Evolutionary conservation across 2,329 filamentous ascomycete genomes (phyloP).

Genomic region (Hypomyces rosellus): DNA sequence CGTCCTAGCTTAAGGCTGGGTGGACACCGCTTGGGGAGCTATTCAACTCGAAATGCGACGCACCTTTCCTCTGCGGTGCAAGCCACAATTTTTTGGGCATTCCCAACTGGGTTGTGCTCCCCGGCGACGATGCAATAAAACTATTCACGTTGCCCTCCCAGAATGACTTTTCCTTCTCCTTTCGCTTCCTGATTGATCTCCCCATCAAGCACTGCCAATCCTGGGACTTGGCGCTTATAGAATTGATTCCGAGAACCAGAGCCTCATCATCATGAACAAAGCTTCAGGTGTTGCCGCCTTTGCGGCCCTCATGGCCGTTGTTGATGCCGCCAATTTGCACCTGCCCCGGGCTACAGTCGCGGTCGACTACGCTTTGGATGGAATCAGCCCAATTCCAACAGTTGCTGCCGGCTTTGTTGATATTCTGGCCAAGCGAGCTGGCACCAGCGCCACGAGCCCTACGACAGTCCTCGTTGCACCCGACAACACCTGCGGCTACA

Average conservation of each 20-base stretch:
- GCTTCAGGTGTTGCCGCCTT: slow-evolving; percentile 14
- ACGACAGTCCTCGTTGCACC: slow-evolving; percentile 35
- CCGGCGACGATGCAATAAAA: slow-evolving; percentile 11
- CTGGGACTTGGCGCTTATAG: background rate
- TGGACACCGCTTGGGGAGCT: slow-evolving; percentile 5
- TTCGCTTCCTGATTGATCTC: slow-evolving; percentile 5
- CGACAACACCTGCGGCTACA: slow-evolving; percentile 46
- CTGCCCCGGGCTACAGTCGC: slow-evolving; percentile 29
- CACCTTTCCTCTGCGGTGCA: no score
- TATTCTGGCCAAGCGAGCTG: slow-evolving; percentile 19
- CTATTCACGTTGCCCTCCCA: background rate
- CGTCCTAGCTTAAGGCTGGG: slow-evolving; percentile 20
- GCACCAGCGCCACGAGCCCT: slow-evolving; percentile 11
- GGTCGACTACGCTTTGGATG: slow-evolving; percentile 27
- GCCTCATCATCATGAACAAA: slow-evolving; percentile 17
- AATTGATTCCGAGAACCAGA: background rate
- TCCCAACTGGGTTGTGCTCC: background rate
- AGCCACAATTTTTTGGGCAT: no score
- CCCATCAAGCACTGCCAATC: background rate
- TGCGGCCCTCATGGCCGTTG: slow-evolving; percentile 25
- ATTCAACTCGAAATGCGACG: no score
- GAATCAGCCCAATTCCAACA: slow-evolving; percentile 36
- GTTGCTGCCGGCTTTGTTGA: slow-evolving; percentile 29
- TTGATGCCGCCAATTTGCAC: slow-evolving; percentile 23
- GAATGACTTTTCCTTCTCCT: background rate